Percentiles rank a stretch among this genome's conserved stretches.
Evolutionary conservation across 176 grass and related monocot species (phyloP).

Genomic region (Cenchrus fungigraminus): DNA sequence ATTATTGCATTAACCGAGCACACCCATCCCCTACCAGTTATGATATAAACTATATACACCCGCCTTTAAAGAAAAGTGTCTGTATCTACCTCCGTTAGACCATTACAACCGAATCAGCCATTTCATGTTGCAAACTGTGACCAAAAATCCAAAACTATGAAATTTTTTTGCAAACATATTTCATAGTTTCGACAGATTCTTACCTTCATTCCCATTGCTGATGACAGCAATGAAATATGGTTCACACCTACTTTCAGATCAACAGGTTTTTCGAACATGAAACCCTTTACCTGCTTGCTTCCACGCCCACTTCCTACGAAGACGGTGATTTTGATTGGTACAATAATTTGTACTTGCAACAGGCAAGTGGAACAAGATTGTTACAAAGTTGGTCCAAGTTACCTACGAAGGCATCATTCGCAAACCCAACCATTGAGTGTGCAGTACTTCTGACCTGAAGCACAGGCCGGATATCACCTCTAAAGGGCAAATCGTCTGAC

Average conservation of each 20-base stretch:
- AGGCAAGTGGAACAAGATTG: conserved; percentile 15
- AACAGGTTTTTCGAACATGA: conserved; percentile 70
- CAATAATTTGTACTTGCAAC: conserved; percentile 12
- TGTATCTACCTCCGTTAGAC: not conserved
- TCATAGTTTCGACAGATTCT: not conserved
- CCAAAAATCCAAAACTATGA: no score
- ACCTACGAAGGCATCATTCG: conserved; percentile 69
- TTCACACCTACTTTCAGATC: conserved; percentile 64
- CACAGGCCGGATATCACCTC: conserved; percentile 80
- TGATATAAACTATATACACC: not conserved
- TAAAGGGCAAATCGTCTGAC: conserved; percentile 76
- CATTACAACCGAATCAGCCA: not conserved
- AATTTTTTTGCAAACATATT: not conserved
- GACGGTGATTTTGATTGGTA: conserved; percentile 37
- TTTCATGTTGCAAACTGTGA: no score
- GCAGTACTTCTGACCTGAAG: conserved; percentile 60
- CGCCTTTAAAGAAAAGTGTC: not conserved
- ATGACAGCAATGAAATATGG: conserved; percentile 59
- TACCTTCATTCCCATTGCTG: conserved; percentile 63
- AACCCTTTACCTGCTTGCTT: conserved; percentile 73
- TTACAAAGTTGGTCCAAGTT: conserved; percentile 41
- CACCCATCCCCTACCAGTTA: not conserved
- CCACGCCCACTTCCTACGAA: conserved; percentile 65
- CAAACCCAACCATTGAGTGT: conserved; percentile 73
- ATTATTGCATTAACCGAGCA: not conserved